Conservation (phyloP, 2,329 filamentous ascomycete genomes). For the Dactylellina haptotyla region DNA sequence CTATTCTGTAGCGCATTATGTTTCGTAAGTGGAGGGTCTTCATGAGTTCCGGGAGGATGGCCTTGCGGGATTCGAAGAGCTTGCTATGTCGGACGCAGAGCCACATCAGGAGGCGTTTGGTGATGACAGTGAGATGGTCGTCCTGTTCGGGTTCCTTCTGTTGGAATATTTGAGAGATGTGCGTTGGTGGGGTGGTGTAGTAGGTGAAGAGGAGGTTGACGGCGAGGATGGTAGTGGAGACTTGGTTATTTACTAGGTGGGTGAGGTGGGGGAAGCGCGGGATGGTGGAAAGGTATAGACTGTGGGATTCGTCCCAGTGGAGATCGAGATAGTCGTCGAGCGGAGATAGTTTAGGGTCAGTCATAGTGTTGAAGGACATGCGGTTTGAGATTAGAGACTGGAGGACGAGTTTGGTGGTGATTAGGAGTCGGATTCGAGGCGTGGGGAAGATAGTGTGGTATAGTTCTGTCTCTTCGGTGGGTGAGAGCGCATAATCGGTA, state of each 20-base stretch:
- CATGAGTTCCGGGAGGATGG: constrained; percentile 17
- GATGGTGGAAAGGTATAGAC: constrained; percentile 19
- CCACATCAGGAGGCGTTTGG: constrained; percentile 45
- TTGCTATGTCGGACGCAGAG: constrained; percentile 36
- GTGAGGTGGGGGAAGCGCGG: constrained; percentile 10
- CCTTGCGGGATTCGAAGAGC: constrained; percentile 4
- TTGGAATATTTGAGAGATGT: constrained; percentile 37
- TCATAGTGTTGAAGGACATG: neutral
- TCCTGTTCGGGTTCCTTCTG: constrained; percentile 4
- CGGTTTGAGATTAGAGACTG: neutral
- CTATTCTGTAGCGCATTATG: constrained; percentile 34
- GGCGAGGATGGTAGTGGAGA: constrained; percentile 13
- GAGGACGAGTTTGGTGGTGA: constrained; percentile 36
- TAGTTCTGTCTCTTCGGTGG: constrained; percentile 37
- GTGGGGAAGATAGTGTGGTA: constrained; percentile 40
- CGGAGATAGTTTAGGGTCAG: constrained; percentile 7
- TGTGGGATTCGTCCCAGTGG: constrained; percentile 30
- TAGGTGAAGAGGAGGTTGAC: constrained; percentile 34
- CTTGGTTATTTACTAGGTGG: constrained; percentile 13
- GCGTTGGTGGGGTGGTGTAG: constrained; percentile 13
- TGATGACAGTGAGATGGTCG: constrained; percentile 2
- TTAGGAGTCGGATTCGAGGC: constrained; percentile 16
- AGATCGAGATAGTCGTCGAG: constrained; percentile 30
- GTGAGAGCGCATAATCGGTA: constrained; percentile 3
- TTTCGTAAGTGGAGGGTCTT: constrained; percentile 12